These are phyloP conservation scores for Cochlearia excelsa DNA, from an alignment of 345 rosid genomes.

Conservation along the genomic window DNA sequence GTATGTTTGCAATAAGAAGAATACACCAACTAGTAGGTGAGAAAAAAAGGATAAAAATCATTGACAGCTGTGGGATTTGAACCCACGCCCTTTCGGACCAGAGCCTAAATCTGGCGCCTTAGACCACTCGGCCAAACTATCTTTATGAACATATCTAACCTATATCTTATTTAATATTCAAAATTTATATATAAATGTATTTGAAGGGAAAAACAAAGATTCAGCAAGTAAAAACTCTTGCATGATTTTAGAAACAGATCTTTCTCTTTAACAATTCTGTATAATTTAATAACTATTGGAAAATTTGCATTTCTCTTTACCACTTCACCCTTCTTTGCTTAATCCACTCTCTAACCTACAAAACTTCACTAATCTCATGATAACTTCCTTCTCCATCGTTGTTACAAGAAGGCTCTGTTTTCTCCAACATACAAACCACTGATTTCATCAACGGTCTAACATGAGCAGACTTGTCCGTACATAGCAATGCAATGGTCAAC, in stretches of 20 bases:
- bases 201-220: too few species aligned
- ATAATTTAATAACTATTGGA: not conserved
- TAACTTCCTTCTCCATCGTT: conserved; percentile 13
- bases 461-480: conserved; percentile 59
- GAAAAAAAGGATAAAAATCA: not conserved
- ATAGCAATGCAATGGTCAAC: conserved; percentile 55
- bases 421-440: conserved; percentile 82
- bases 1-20: too few species aligned
- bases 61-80: conserved; percentile 99
- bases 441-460: conserved; percentile 70
- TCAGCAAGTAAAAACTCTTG: not conserved
- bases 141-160: not conserved
- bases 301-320: not conserved
- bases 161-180: too few species aligned
- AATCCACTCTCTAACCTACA: conserved; percentile 9
- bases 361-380: conserved; percentile 16
- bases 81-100: conserved; percentile 99
- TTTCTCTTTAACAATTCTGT: not conserved
- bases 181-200: too few species aligned
- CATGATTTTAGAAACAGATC: not conserved
- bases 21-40: too few species aligned
- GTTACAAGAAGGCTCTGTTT: conserved; percentile 42
- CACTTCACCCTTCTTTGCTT: not conserved
- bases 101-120: conserved; percentile 99
- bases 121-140: conserved; percentile 99